A percentile compares a stretch with the other conserved stretches of the same genome.
Conservation (phyloP, 2,329 filamentous ascomycete genomes). For the Basipetospora chlamydospora region DNA sequence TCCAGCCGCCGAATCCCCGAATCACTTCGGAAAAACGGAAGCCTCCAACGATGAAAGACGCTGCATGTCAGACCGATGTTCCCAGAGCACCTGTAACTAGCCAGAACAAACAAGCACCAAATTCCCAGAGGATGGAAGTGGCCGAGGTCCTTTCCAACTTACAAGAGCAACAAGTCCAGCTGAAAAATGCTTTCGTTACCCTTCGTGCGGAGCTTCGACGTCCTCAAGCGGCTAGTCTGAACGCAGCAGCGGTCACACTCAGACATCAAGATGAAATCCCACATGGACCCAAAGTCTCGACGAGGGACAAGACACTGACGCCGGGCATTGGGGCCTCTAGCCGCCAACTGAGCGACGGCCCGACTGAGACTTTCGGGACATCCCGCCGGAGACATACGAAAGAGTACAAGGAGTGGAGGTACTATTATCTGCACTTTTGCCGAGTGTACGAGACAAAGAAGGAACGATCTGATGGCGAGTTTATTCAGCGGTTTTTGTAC, state of each 20-base stretch:
- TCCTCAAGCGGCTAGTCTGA: too few species aligned
- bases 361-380: too few species aligned
- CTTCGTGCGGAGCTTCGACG: neutral
- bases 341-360: too few species aligned
- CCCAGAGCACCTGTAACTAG: too few species aligned
- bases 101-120: neutral
- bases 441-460: conserved; percentile 3
- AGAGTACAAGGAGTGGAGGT: conserved; percentile 4
- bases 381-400: conserved; percentile 1
- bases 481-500: conserved; percentile 3
- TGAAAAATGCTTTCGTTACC: too few species aligned
- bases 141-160: too few species aligned
- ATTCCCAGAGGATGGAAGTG: neutral
- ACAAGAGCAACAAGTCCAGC: neutral
- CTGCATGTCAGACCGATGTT: neutral
- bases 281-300: too few species aligned
- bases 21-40: too few species aligned
- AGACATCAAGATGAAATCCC: too few species aligned
- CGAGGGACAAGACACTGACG: too few species aligned
- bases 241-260: neutral
- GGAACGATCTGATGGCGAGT: conserved; percentile 3
- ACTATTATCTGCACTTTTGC: conserved; percentile 2
- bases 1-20: too few species aligned
- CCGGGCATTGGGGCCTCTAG: too few species aligned
- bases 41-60: neutral